phyloP scores from a whole-genome alignment of 2,329 filamentous ascomycete genomes.

The Ophiosphaerella narmari region DNA sequence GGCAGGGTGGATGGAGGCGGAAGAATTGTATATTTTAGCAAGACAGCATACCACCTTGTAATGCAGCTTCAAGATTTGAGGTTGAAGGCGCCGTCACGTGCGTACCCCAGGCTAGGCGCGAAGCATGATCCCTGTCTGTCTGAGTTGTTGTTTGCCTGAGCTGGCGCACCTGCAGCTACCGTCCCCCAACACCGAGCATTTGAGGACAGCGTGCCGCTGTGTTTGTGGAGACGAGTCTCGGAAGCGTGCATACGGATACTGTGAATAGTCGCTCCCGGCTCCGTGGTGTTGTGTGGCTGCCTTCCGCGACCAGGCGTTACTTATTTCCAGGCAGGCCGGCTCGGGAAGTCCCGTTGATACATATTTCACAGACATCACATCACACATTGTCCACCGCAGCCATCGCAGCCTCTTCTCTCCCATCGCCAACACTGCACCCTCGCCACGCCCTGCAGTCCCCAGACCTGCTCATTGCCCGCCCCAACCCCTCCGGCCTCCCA shows the following conservation, averaged over 20 bases:
- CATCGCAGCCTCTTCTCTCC: conserved; percentile 21
- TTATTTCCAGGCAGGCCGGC: conserved; percentile 11
- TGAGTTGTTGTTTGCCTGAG: too few species aligned
- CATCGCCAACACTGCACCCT: conserved; percentile 30
- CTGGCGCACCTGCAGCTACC: too few species aligned
- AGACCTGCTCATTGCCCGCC: conserved; percentile 18
- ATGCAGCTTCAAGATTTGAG: neutral
- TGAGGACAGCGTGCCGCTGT: too few species aligned
- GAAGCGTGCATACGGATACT: neutral
- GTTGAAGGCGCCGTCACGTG: neutral
- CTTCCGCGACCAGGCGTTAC: conserved; percentile 21
- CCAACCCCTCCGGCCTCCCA: conserved; percentile 11
- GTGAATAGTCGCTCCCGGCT: conserved; percentile 4
- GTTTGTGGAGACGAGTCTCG: neutral
- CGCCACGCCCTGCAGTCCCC: conserved; percentile 15
- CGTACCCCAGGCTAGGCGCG: too few species aligned
- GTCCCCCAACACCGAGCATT: too few species aligned
- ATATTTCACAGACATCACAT: conserved; percentile 46
- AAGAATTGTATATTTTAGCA: too few species aligned
- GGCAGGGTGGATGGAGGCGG: neutral
- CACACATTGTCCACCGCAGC: conserved; percentile 20
- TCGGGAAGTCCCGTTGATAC: conserved; percentile 30
- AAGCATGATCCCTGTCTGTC: too few species aligned
- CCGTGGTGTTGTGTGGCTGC: conserved; percentile 11
- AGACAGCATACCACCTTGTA: neutral